Base-by-base conservation (phyloP, 1,139 yeast genomes). In the Pichia kudriavzevii region DNA sequence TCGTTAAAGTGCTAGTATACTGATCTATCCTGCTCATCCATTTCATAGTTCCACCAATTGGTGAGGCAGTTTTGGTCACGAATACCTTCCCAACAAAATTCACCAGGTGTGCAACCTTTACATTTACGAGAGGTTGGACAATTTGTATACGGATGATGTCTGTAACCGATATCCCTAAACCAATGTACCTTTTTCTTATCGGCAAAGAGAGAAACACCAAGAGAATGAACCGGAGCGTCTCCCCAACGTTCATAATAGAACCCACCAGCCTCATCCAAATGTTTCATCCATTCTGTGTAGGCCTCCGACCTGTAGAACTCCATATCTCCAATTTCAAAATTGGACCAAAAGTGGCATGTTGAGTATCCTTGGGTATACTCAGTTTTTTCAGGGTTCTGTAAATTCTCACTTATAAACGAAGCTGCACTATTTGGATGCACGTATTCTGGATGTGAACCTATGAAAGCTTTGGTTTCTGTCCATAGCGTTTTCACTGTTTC, bases 171-270 rank as follows among this genome's bases (percentile, higher is more conserved):
- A 52, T 84, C 95, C 55, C 87, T 70, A 55, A 85, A 85, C 91
- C 94, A 87, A 53, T 85, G 95, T 28, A 85, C 66, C 41, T 73
- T 69, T 11, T 64, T 58, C 46, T 71, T 76, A 47, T 80, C 85
- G 14, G 82, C 82, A 59, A 87, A 83, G 32, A 85, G 58, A 0
- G 78, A 80, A 17, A 84, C 60, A 0, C 88, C 94, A 30, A 83
- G 56, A 1, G 87, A 73, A 54, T 81, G 94, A 1, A 84, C 88
- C 0, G 94, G 94, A 0, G 94, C 94, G 58, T 83, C 95, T 1
- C 95, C 95, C 94, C 94, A 83, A 39, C 94, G 60, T 55, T 84
- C 94, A 49, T 83, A 83, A 53, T 81, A 84, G 51, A 83, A 83
- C 4, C 87, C 87, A 11, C 94, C 94, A 0, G 76, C 59, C 4